phyloP scores from a whole-genome alignment of 306 rosid species.

The Rosa rugosa region DNA sequence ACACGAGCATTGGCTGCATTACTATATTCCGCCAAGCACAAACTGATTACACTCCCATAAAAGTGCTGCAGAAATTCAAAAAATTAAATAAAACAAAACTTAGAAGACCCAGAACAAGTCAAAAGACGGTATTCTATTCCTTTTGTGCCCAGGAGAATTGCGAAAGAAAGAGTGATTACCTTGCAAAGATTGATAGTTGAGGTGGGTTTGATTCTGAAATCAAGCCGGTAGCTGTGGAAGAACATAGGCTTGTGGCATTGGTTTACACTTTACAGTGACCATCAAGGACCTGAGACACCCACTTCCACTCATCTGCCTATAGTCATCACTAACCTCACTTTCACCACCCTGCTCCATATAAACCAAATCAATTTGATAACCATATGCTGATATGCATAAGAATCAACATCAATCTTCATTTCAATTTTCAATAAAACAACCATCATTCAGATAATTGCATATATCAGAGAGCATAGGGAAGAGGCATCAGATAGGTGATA shows the following conservation, averaged over 20 bases:
- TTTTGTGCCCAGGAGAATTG: no score
- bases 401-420: neutral
- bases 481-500: no score
- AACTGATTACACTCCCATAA: conserved; percentile 20
- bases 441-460: neutral
- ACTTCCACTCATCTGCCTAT: conserved; percentile 7
- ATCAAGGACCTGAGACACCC: conserved; percentile 4
- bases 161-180: neutral
- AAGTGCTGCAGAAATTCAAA: conserved; percentile 33
- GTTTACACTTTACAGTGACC: conserved; percentile 6
- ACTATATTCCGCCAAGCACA: conserved; percentile 40
- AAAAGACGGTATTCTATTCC: no score
- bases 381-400: neutral
- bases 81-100: neutral
- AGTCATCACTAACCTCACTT: neutral
- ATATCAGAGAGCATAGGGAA: neutral
- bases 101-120: neutral
- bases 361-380: neutral
- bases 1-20: conserved; percentile 36
- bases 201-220: neutral
- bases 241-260: conserved; percentile 6
- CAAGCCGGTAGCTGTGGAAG: neutral
- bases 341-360: neutral
- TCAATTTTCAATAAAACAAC: no score
- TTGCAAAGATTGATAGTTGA: conserved; percentile 4